Percentiles rank a stretch among this genome's conserved stretches.
phyloP scores from a whole-genome alignment of 805 yeast genomes.

The Lipomyces chichibuensis region DNA sequence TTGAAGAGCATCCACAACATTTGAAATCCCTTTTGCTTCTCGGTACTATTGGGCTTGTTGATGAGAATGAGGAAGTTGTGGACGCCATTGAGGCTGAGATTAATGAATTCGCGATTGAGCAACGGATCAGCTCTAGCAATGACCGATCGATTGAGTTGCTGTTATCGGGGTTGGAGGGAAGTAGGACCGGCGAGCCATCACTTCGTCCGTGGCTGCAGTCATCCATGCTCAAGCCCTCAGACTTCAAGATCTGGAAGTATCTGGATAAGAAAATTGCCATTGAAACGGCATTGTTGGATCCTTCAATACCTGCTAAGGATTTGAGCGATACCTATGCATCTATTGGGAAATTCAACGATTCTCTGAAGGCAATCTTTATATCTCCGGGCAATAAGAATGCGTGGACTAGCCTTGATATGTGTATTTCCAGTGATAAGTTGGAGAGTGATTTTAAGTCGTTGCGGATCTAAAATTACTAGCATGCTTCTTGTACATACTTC shows the following conservation, averaged over 20 bases:
- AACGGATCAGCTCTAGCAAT: background rate
- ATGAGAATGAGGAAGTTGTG: constrained; percentile 57
- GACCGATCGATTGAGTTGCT: constrained; percentile 27
- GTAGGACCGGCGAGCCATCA: constrained; percentile 35
- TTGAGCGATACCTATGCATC: constrained; percentile 57
- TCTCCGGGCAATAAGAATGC: constrained; percentile 56
- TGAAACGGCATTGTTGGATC: constrained; percentile 57
- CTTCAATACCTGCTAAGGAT: constrained; percentile 54
- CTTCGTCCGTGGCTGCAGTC: constrained; percentile 62
- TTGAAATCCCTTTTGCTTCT: constrained; percentile 68
- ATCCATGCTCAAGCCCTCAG: constrained; percentile 75
- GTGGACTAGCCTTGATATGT: constrained; percentile 36
- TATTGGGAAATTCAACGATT: constrained; percentile 39
- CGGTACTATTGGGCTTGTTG: constrained; percentile 76
- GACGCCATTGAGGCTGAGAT: constrained; percentile 72
- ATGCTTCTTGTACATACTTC: background rate
- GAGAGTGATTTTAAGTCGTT: background rate
- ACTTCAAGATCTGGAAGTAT: constrained; percentile 68
- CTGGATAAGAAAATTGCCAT: constrained; percentile 61
- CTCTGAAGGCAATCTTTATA: constrained; percentile 70
- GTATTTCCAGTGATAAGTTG: background rate
- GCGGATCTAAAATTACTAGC: background rate
- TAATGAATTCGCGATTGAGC: constrained; percentile 39
- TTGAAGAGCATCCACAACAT: constrained; percentile 67
- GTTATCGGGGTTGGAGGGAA: constrained; percentile 30